Conservation (phyloP, 2,329 filamentous ascomycete genomes). For the Macrophomina phaseolina region DNA sequence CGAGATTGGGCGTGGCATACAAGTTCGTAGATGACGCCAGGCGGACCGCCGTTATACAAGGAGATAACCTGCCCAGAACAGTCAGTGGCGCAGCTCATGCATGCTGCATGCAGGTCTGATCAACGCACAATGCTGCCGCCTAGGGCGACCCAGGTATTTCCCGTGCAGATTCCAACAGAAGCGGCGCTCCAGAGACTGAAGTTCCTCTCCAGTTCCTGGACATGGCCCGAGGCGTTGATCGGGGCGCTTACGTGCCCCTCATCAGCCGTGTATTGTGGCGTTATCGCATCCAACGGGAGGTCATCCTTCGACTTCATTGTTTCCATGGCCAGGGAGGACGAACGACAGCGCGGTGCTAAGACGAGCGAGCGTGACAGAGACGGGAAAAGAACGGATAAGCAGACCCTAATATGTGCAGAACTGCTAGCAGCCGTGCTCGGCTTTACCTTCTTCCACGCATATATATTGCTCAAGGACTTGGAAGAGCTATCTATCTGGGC, state of each 20-base stretch:
- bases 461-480: neutral
- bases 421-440: neutral
- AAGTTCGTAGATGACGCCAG: constrained; percentile 55
- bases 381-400: neutral
- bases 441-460: neutral
- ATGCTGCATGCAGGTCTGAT: constrained; percentile 5
- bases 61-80: constrained; percentile 40
- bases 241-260: constrained; percentile 41
- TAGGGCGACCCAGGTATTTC: constrained; percentile 52
- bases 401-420: neutral
- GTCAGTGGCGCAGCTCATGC: constrained; percentile 17
- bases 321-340: constrained; percentile 6
- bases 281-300: neutral
- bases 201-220: constrained; percentile 58
- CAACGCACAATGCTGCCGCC: constrained; percentile 53
- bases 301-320: constrained; percentile 16
- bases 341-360: neutral
- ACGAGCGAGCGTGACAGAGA: neutral
- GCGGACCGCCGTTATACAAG: constrained; percentile 53
- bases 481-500: neutral
- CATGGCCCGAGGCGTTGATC: constrained; percentile 58
- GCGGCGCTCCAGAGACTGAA: constrained; percentile 56
- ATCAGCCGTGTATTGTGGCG: constrained; percentile 20
- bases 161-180: constrained; percentile 53
- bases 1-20: constrained; percentile 4